A percentile compares a stretch with the other conserved stretches of the same genome.
phyloP scores from a whole-genome alignment of 805 yeast species.

The Saccharomycopsis fodiens region DNA sequence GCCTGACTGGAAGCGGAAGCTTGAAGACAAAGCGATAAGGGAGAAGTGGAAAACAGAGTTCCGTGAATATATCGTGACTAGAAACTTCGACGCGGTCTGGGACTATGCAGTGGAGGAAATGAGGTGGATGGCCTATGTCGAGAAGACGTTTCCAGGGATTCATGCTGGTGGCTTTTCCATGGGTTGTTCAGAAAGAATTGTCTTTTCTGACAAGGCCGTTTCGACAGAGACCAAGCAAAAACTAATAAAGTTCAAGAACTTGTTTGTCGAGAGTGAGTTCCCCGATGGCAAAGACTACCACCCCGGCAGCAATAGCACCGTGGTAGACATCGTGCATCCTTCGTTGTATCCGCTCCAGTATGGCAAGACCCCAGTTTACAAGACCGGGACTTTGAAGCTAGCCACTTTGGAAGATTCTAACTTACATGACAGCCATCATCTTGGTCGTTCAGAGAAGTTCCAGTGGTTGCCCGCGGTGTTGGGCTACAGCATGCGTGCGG shows the following conservation, averaged over 20 bases:
- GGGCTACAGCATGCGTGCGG: not conserved
- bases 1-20: constrained; percentile 27
- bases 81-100: constrained; percentile 17
- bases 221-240: constrained; percentile 8
- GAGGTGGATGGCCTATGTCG: constrained; percentile 25
- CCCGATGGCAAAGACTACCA: constrained; percentile 29
- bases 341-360: constrained; percentile 32
- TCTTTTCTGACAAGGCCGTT: constrained; percentile 23
- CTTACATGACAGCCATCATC: not conserved
- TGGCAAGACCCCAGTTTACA: constrained; percentile 25
- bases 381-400: not conserved
- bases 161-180: constrained; percentile 21
- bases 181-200: constrained; percentile 24
- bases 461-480: constrained; percentile 34
- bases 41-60: constrained; percentile 27
- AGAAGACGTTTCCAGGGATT: constrained; percentile 12
- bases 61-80: constrained; percentile 2
- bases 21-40: constrained; percentile 23
- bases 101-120: constrained; percentile 28
- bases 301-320: constrained; percentile 32
- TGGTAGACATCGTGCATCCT: constrained; percentile 35
- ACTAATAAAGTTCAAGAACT: constrained; percentile 16
- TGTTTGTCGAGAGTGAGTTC: constrained; percentile 17
- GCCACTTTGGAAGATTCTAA: not conserved
- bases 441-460: constrained; percentile 24